Evolutionary conservation across 169 alveolate genomes (phyloP).

Genomic region (Cryptosporidium felis): DNA sequence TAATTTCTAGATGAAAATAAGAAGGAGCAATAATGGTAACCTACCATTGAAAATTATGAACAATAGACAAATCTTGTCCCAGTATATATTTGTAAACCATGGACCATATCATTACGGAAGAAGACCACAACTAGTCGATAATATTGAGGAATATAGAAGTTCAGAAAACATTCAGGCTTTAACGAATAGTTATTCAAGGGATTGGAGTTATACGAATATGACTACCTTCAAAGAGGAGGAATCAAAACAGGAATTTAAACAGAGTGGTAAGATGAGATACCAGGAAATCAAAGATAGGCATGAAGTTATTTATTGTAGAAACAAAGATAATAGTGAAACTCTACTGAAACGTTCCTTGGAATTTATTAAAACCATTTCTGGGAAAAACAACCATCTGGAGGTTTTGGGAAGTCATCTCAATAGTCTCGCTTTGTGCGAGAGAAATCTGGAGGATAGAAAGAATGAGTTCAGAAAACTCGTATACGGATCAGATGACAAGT

Average conservation of each 20-base stretch:
- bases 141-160: too few species aligned
- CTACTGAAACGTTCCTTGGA: constrained; percentile 26
- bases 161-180: too few species aligned
- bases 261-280: too few species aligned
- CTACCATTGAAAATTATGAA: constrained; percentile 60
- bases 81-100: constrained; percentile 17
- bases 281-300: constrained; percentile 6
- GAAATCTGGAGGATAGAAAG: constrained; percentile 7
- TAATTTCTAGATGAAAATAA: constrained; percentile 6
- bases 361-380: constrained; percentile 1
- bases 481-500: constrained; percentile 4
- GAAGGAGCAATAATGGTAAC: constrained; percentile 12
- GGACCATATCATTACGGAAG: neutral
- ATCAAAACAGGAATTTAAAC: too few species aligned
- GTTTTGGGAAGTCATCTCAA: constrained; percentile 29
- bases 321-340: neutral
- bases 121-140: neutral
- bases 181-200: too few species aligned
- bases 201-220: too few species aligned
- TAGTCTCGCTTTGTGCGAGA: constrained; percentile 60
- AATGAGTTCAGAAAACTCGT: constrained; percentile 49
- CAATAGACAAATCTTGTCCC: neutral
- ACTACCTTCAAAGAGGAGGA: too few species aligned
- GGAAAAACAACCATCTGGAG: constrained; percentile 22
- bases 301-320: neutral